Percentiles rank a stretch among this genome's conserved stretches.
Evolutionary conservation across 179 eudicot species (phyloP).

Genomic region (Actinidia arguta): DNA sequence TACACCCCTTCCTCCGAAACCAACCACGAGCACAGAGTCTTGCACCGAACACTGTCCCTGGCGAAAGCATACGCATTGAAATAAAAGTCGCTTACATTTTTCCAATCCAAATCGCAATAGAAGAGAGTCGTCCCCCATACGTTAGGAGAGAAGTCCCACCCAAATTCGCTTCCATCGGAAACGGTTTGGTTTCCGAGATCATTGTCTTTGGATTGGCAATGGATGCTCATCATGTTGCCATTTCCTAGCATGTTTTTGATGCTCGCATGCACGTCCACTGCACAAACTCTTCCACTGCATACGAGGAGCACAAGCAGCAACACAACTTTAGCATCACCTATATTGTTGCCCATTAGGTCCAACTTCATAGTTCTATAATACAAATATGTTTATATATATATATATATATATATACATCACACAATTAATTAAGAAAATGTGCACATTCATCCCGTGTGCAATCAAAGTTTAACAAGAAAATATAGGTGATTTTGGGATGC

Average conservation of each 20-base stretch:
- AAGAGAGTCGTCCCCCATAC: slow-evolving; percentile 15
- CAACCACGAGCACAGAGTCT: slow-evolving; percentile 5
- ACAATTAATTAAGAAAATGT: too few relatives aligned
- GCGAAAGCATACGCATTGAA: not conserved
- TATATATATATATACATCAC: too few relatives aligned
- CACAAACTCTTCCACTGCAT: not conserved
- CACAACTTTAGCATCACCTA: too few relatives aligned
- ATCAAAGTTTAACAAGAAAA: too few relatives aligned
- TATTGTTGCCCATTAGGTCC: too few relatives aligned
- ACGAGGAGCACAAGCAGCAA: too few relatives aligned
- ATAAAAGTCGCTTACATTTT: not conserved
- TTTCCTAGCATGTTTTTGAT: slow-evolving; percentile 6
- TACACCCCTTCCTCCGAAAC: not conserved
- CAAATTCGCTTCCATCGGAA: not conserved
- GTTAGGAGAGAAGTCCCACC: slow-evolving; percentile 14
- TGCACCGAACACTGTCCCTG: slow-evolving; percentile 2
- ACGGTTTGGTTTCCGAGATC: slow-evolving; percentile 17
- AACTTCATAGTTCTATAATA: too few relatives aligned
- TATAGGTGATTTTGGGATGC: too few relatives aligned
- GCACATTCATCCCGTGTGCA: too few relatives aligned
- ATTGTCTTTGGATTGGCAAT: slow-evolving; percentile 9
- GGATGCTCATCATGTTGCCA: not conserved
- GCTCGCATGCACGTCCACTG: not conserved
- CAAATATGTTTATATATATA: too few relatives aligned
- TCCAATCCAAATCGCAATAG: slow-evolving; percentile 3